Evolutionary conservation across 352 stramenopile species (phyloP), one percentile per base, ranked within the genome.

Genomic region (Phytophthora quininea): DNA sequence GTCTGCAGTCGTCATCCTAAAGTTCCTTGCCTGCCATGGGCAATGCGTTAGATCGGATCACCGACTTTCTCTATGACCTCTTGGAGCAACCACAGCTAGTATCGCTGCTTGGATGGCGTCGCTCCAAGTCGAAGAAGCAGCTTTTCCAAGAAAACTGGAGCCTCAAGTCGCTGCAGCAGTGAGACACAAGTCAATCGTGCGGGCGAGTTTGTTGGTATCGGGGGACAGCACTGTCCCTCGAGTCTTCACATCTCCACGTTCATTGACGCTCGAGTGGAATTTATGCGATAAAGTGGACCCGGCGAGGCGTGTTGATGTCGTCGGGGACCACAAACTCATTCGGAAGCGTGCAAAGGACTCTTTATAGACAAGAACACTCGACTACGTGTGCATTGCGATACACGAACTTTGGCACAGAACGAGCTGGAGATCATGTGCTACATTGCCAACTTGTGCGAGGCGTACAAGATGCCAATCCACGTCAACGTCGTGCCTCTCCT

Each of bases 351-450:
- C 5, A 38, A 12, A 82, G 38, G 79, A n/a, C 58, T 86, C 1
- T 78, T 88, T 14, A 79, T 90, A 5, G 79, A 88, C 32, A 90
- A 88, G 27, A 79, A 69, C 61, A 82, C 80, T 38, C 71, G 74
- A 30, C 58, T 79, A 27, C 67, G 70, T 4, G 76, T 77, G 19
- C 76, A 64, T n/a, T 76, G 71, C 27, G 73, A 83, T 37, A 74
- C 76, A 5, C 31, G 84, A 2, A 63, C 64, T 0, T 50, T 84
- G 35, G 58, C 80, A 10, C 75, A 80, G 3, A 90, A 86, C 35
- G 82, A 90, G 48, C 57, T 88, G 43, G 82, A 90, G 58, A 86
- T 90, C 60, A 69, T 90, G 61, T 74, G 76, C 45, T 90, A 82
- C 47, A 56, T 90, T 12, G 54, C 71, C 10, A 80, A 76, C 11